Base-by-base conservation (phyloP, 768 basidiomycete species). In the Calocybe cyanea region DNA sequence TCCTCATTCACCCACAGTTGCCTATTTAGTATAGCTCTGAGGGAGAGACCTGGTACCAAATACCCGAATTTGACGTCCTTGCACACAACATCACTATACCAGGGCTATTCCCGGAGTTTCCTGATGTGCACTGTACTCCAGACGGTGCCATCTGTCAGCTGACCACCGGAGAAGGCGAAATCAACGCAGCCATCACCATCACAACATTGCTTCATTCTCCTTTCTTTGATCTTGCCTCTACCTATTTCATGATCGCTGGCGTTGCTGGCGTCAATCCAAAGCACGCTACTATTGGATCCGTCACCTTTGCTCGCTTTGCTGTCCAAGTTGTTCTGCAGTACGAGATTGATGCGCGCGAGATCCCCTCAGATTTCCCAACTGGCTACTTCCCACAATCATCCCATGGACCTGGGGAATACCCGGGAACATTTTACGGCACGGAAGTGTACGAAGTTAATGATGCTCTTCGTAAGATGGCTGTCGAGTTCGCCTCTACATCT, bases 321-420 rank as follows among this genome's bases (percentile, higher is more conserved):
- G 46, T 52, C 8, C 50, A 52, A 32, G 46, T 52, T 36, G 50
- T 34, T 10, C 37, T 51, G 20, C 50, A 52, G 38, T 48, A 48
- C 34, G 50, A 52, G 23, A 44, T 52, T 32, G 46, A 48, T 18
- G 50, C 46, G 14, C 50, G 50, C 31, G 50, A 51, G n/a, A 51
- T 44, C 36, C 50, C 50, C 30, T 25, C 18, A 15, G 38, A 51
- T 30, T 46, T 38, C 37, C 50, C 50, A 21, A 51, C 50, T 7
- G 50, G 50, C 5, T 51, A 48, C 39, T 33, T 51, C 38, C 50
- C 50, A 5, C 50, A 44, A 21, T 45, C 42, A 19, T 45, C 33
- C 6, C 24, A 13, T 25, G 33, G 42, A 44, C 50, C 50, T 13
- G 34, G 43, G 46, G 24, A 52, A 18, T 48, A 52, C 21, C 50